These are phyloP conservation scores for Leucaena leucocephala DNA, from an alignment of 306 rosid species.

Conservation along the genomic window DNA sequence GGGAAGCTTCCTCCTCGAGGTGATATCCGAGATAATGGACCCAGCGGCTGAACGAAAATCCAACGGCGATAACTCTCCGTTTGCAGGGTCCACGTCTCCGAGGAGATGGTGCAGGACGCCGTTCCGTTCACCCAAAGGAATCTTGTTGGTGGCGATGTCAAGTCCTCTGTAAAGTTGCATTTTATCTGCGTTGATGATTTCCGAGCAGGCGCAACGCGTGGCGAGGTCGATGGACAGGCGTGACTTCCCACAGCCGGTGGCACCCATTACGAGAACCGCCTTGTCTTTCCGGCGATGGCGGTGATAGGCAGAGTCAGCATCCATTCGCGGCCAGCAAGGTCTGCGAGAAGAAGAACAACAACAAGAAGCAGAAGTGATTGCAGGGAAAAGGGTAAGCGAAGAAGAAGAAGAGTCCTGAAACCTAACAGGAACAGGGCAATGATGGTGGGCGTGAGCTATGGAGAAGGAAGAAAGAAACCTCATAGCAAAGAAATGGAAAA, in stretches of 20 bases:
- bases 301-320: constrained; percentile 28
- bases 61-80: constrained; percentile 56
- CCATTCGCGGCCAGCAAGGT: constrained; percentile 53
- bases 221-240: constrained; percentile 86
- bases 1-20: constrained; percentile 53
- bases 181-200: constrained; percentile 84
- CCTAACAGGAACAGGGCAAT: neutral
- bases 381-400: constrained; percentile 6
- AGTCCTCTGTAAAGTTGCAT: constrained; percentile 82
- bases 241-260: constrained; percentile 90
- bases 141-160: constrained; percentile 88
- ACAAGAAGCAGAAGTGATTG: neutral
- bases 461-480: constrained; percentile 36
- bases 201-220: constrained; percentile 55
- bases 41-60: constrained; percentile 61
- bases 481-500: constrained; percentile 43
- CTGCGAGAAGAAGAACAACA: neutral
- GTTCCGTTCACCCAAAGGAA: constrained; percentile 55
- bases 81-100: constrained; percentile 56
- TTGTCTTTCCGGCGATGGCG: constrained; percentile 60
- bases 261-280: constrained; percentile 72
- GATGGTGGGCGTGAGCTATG: constrained; percentile 7
- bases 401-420: neutral
- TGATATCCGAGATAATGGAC: constrained; percentile 40
- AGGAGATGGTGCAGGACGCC: constrained; percentile 79